These are phyloP conservation scores for Colletotrichum limetticola DNA, from an alignment of 2,329 filamentous ascomycete genomes.

Conservation along the genomic window DNA sequence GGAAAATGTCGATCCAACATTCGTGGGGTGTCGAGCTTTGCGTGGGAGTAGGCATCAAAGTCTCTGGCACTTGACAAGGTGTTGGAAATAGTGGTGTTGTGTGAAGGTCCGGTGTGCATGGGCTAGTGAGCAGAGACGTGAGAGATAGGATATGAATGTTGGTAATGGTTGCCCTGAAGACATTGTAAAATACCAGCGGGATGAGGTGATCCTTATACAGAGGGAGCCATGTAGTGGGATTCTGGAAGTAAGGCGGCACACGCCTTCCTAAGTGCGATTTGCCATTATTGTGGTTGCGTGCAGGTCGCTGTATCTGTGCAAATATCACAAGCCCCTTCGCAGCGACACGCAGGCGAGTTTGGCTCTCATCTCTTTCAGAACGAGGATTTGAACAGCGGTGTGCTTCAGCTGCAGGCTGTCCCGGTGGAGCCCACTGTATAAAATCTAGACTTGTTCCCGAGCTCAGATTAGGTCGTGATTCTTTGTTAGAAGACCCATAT, in stretches of 20 bases:
- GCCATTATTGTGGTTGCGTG: neutral
- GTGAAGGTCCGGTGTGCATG: conserved; percentile 27
- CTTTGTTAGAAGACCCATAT: no score
- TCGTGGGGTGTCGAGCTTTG: conserved; percentile 40
- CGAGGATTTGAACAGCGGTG: neutral
- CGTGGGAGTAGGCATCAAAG: conserved; percentile 39
- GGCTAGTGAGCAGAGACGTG: conserved; percentile 34
- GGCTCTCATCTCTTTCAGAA: neutral
- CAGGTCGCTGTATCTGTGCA: neutral
- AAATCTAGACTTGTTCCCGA: neutral
- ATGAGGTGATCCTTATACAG: conserved; percentile 45
- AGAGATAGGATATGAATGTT: conserved; percentile 46
- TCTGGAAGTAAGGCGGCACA: neutral
- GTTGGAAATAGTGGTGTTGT: conserved; percentile 38
- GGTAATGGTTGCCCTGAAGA: conserved; percentile 46
- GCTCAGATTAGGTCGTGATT: neutral
- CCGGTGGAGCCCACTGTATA: neutral
- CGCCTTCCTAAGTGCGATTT: neutral
- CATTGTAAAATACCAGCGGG: conserved; percentile 49
- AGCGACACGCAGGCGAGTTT: neutral
- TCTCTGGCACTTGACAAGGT: conserved; percentile 35
- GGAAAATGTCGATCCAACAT: conserved; percentile 46
- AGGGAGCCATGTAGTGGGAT: conserved; percentile 34
- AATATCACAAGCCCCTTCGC: no score
- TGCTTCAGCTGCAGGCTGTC: neutral